Evolutionary conservation across 495 filamentous ascomycete genomes (phyloP).

Genomic region (Patellaria atrata): DNA sequence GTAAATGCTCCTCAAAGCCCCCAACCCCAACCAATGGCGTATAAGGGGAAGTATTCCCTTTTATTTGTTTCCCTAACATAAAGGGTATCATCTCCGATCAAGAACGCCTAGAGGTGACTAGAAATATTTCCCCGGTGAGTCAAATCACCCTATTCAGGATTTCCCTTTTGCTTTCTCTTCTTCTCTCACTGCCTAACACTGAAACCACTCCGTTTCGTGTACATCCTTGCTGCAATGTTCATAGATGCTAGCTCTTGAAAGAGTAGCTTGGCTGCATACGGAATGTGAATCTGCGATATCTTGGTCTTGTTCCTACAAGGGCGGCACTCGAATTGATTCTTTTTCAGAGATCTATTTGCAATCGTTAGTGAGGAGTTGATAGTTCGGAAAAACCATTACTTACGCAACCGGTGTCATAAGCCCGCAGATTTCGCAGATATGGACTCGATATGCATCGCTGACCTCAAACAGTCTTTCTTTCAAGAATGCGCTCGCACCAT

Average conservation of each 20-base stretch:
- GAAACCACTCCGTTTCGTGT: constrained; percentile 67
- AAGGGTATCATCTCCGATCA: too few species aligned
- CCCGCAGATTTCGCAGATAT: constrained; percentile 97
- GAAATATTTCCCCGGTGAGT: too few species aligned
- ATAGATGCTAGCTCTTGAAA: constrained; percentile 97
- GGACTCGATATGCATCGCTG: constrained; percentile 93
- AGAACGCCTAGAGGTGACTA: too few species aligned
- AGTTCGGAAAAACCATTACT: constrained; percentile 32
- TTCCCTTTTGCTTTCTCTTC: neutral
- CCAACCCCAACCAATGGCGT: too few species aligned
- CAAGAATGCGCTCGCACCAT: constrained; percentile 89
- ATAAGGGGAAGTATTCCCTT: too few species aligned
- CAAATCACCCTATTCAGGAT: too few species aligned
- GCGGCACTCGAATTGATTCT: constrained; percentile 87
- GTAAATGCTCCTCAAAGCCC: too few species aligned
- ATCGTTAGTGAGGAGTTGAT: constrained; percentile 16
- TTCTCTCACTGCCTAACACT: constrained; percentile 36
- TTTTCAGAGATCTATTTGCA: constrained; percentile 70
- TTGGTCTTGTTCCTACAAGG: constrained; percentile 97
- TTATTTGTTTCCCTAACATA: too few species aligned
- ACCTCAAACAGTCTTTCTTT: constrained; percentile 97
- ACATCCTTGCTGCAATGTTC: constrained; percentile 97
- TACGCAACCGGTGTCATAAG: constrained; percentile 99
- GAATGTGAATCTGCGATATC: constrained; percentile 93
- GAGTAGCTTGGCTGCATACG: constrained; percentile 93